Conservation (phyloP, 2,329 filamentous ascomycete species). For the Macrophomina pseudophaseolina region DNA sequence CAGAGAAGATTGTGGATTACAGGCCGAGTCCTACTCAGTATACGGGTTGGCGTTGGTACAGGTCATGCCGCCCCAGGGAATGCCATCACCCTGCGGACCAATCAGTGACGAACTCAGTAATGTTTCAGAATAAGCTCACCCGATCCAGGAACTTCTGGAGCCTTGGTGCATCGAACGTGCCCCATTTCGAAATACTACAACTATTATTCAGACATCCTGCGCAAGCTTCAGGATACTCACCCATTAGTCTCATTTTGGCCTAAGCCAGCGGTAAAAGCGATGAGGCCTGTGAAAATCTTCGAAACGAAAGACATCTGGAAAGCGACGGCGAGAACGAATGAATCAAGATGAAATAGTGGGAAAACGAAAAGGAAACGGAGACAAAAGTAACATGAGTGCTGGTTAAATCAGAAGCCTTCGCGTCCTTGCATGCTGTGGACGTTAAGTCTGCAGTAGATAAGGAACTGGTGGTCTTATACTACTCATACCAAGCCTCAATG, state of each 20-base stretch:
- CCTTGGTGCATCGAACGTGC: neutral
- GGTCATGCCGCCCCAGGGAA: neutral
- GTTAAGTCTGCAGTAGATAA: neutral
- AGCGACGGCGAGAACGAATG: neutral
- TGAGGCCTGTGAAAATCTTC: neutral
- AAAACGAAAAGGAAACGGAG: neutral
- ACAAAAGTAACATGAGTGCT: no score
- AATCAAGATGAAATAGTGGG: neutral
- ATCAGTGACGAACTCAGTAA: neutral
- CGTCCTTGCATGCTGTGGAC: neutral
- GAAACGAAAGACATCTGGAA: neutral
- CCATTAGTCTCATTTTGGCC: neutral
- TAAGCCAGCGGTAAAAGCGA: slow-evolving; percentile 2
- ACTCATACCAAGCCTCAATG: no score
- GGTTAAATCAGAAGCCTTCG: no score
- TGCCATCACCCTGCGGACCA: neutral
- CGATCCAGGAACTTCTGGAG: neutral
- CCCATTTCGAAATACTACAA: neutral
- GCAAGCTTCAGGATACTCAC: neutral
- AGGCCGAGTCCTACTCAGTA: neutral
- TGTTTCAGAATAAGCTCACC: neutral
- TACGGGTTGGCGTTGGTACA: slow-evolving; percentile 16
- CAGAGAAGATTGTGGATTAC: neutral
- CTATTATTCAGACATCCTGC: neutral
- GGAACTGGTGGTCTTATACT: no score